Evolutionary conservation across 768 basidiomycete species (phyloP), one percentile per base, ranked within the genome.

Genomic region (Suillus subluteus): DNA sequence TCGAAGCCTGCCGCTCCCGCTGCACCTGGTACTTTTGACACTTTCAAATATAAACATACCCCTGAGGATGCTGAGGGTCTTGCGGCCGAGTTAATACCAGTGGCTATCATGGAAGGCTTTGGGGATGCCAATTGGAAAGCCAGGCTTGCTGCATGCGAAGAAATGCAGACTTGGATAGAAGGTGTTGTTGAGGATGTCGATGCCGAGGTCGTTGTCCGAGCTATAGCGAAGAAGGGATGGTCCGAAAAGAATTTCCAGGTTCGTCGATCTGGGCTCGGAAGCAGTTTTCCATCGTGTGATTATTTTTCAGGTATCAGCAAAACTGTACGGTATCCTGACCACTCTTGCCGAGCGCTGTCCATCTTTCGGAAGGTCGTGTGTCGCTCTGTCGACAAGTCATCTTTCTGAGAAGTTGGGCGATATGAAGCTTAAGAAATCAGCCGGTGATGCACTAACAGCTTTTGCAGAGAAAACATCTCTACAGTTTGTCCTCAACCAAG

Each of bases 211-310:
- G 73, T 99, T 44, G 87, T 98, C 23, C 85, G 97, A 32, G 90
- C 92, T 70, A 79, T 99, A 66, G 90, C 87, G 4, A 99, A 97
- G 83, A 95, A 93, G 69, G 95, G 96, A 3, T 98, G 95, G 96
- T 86, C 84, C n/a, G 98, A 99, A 81, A 99, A 98, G 83, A 99
- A 99, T 73, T 99, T 99, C 71, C 97, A 99, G 82, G 96, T 92
- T 67, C 65, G 78, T 73, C 30, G 6, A 26, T 37, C 64, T 38
- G 62, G 11, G 32, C 13, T 63, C 3, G 26, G 21, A 41, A 30
- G 62, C 35, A 16, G 16, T 61, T 40, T 43, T 16, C 55, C 56
- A 44, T 66, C 54, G 68, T 40, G 18, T 72, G 35, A 71, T 55
- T 52, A 65, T 55, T 43, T 38, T 62, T 32, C 63, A 98, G 96